Percentiles rank a stretch among this genome's conserved stretches.
phyloP scores from a whole-genome alignment of 2,329 filamentous ascomycete genomes.

The Huntiella savannae region DNA sequence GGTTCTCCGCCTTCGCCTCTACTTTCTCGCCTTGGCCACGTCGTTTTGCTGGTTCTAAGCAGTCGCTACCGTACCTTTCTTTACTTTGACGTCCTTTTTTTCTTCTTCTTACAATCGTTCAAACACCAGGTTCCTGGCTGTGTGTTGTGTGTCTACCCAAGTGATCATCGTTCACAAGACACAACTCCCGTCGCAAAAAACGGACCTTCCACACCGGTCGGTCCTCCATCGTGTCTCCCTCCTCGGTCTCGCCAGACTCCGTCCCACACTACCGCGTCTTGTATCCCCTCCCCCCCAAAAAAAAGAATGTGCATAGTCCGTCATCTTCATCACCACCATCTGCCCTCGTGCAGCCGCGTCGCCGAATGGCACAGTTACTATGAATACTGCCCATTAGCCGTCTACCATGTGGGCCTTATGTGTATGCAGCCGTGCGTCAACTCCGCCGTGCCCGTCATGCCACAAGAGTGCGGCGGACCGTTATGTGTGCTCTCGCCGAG shows the following conservation, averaged over 20 bases:
- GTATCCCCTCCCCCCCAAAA: not conserved
- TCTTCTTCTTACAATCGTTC: too few species aligned
- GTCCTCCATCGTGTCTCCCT: not conserved
- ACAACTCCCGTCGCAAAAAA: too few species aligned
- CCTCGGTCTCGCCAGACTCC: not conserved
- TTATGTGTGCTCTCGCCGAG: not conserved
- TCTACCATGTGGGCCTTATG: slow-evolving; percentile 14
- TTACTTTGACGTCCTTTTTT: too few species aligned
- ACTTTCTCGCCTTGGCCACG: not conserved
- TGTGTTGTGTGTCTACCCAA: not conserved
- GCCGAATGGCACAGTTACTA: slow-evolving; percentile 25
- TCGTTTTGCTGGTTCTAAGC: not conserved
- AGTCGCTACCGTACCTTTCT: not conserved
- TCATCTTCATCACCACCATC: slow-evolving; percentile 32
- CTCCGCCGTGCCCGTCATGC: slow-evolving; percentile 17
- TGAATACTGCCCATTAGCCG: slow-evolving; percentile 21
- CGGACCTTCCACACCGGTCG: too few species aligned
- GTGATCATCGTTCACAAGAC: not conserved
- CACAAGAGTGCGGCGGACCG: not conserved
- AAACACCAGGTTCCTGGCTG: not conserved
- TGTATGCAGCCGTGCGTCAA: slow-evolving; percentile 22
- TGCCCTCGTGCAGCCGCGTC: slow-evolving; percentile 23
- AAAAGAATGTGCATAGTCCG: slow-evolving; percentile 30
- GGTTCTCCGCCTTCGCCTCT: slow-evolving; percentile 1
- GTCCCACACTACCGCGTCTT: not conserved